Evolutionary conservation across 495 filamentous ascomycete species (phyloP).

Genomic region (Aspergillus incahuasiensis): DNA sequence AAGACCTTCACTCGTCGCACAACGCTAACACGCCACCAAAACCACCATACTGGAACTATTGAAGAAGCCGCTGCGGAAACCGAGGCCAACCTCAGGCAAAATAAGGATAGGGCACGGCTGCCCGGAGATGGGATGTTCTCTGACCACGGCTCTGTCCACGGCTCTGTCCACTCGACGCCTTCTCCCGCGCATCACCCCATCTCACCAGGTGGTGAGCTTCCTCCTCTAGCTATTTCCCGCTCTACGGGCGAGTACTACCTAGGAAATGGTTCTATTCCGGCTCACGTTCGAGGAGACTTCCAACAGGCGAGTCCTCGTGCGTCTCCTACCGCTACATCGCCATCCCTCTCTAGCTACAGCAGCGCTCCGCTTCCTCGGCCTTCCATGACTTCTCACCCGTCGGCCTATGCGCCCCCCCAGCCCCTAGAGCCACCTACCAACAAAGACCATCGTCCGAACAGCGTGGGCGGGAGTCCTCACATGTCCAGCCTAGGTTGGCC

Average conservation of each 20-base stretch:
- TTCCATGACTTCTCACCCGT: constrained; percentile 77
- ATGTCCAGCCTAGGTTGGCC: constrained; percentile 70
- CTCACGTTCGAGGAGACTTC: constrained; percentile 75
- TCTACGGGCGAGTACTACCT: constrained; percentile 63
- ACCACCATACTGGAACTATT: constrained; percentile 90
- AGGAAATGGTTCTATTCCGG: constrained; percentile 66
- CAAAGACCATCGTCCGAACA: constrained; percentile 64
- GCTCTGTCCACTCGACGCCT: constrained; percentile 79
- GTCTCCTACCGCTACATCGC: constrained; percentile 59
- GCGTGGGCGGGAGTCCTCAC: constrained; percentile 66
- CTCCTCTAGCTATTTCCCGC: constrained; percentile 68
- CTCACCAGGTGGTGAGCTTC: constrained; percentile 74
- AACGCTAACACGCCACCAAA: constrained; percentile 91
- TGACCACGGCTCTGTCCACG: constrained; percentile 71
- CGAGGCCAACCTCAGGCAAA: constrained; percentile 67
- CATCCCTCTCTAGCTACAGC: constrained; percentile 54
- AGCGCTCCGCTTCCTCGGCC: constrained; percentile 54
- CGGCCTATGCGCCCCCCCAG: constrained; percentile 71
- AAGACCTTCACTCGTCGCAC: constrained; percentile 97
- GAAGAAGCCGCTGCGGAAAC: constrained; percentile 90
- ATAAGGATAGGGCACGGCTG: constrained; percentile 51
- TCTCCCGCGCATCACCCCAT: constrained; percentile 75
- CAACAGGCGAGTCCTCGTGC: constrained; percentile 69
- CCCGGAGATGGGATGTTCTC: constrained; percentile 79
- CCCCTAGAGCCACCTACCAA: constrained; percentile 86